Evolutionary conservation across 345 rosid species (phyloP).

Genomic region (Rhodamnia rubescens): DNA sequence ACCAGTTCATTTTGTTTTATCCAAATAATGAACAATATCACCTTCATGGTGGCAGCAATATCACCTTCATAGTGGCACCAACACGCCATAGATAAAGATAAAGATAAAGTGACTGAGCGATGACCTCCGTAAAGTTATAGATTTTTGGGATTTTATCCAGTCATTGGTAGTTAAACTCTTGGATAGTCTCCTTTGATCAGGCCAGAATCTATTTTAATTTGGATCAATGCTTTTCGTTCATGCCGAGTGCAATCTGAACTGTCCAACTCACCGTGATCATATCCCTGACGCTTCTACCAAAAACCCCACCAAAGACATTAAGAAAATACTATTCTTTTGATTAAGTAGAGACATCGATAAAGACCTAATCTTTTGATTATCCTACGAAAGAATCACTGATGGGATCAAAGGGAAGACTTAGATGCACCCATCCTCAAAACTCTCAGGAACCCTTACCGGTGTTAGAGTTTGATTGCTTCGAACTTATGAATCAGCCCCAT

Average conservation of each 20-base stretch:
- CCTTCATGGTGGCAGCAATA: not conserved
- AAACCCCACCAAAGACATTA: not conserved
- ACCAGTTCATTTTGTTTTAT: not conserved
- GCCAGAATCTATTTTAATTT: not conserved
- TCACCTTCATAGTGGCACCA: not conserved
- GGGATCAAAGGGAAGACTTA: not conserved
- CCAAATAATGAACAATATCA: not conserved
- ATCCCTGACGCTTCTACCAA: not conserved
- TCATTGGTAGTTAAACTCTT: not conserved
- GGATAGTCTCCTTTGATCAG: not conserved
- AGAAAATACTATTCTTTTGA: not conserved
- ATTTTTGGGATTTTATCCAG: not conserved
- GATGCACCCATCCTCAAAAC: no score
- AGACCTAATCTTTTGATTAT: not conserved
- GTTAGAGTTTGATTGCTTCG: no score
- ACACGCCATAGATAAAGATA: not conserved
- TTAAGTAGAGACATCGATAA: no score
- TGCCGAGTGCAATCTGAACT: not conserved
- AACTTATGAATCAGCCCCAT: no score
- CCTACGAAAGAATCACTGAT: not conserved
- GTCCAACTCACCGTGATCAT: not conserved
- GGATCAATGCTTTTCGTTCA: not conserved
- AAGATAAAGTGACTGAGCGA: not conserved
- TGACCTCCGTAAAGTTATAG: not conserved
- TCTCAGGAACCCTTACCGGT: no score